A percentile compares a stretch with the other conserved stretches of the same genome.
Conservation (phyloP, 192 early-diverging fungal genomes). For the Dispira parvispora region DNA sequence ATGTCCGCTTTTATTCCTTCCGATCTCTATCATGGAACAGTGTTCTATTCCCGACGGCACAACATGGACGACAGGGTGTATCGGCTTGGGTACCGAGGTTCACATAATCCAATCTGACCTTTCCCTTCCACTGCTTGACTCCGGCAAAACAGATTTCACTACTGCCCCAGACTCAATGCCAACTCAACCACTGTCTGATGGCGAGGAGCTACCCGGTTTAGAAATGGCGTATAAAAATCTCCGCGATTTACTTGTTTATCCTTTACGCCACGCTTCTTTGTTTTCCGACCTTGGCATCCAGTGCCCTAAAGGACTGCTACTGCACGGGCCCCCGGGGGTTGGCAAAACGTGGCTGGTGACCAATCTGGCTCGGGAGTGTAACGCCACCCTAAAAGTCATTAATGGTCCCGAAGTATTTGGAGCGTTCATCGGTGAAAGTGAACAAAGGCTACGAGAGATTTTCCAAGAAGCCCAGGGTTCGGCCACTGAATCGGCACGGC, state of each 20-base stretch:
- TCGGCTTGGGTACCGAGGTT: too few relatives aligned
- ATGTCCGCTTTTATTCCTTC: too few relatives aligned
- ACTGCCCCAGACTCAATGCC: too few relatives aligned
- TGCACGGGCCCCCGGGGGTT: constrained; percentile 89
- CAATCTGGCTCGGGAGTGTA: constrained; percentile 40
- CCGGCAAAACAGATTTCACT: too few relatives aligned
- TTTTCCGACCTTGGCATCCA: constrained; percentile 53
- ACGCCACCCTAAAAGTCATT: constrained; percentile 51
- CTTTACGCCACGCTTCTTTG: constrained; percentile 42
- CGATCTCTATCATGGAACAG: too few relatives aligned
- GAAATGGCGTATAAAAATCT: constrained; percentile 56
- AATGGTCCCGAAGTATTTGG: constrained; percentile 75
- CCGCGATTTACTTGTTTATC: constrained; percentile 61
- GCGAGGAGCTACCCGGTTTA: constrained; percentile 35
- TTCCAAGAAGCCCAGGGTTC: constrained; percentile 48
- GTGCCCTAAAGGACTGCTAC: constrained; percentile 68
- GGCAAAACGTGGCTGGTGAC: constrained; percentile 84
- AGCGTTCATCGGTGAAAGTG: constrained; percentile 75
- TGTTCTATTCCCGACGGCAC: too few relatives aligned
- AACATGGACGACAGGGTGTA: too few relatives aligned
- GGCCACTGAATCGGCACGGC: constrained; percentile 14
- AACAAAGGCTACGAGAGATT: constrained; percentile 47
- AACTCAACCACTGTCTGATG: too few relatives aligned
- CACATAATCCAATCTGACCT: too few relatives aligned
- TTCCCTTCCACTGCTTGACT: too few relatives aligned